Evolutionary conservation across 2,329 filamentous ascomycete species (phyloP).

Genomic region (Colletotrichum sp.): DNA sequence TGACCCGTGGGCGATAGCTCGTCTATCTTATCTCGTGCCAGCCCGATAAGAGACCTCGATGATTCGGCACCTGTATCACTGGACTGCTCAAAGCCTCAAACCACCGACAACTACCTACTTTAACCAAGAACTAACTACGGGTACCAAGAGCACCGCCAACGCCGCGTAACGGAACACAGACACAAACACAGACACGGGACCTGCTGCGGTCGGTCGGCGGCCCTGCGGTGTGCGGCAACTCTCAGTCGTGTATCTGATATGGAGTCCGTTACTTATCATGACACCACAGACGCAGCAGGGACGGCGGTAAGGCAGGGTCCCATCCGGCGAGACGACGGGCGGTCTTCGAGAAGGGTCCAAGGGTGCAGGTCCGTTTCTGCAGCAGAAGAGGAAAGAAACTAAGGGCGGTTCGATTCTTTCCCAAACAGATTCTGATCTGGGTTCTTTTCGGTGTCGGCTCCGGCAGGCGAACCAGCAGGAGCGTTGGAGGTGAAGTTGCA

Average conservation of each 20-base stretch:
- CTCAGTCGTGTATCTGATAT: neutral
- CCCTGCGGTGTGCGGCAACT: neutral
- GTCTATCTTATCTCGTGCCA: neutral
- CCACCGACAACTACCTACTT: neutral
- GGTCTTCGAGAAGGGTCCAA: slow-evolving; percentile 1
- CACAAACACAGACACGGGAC: neutral
- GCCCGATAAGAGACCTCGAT: neutral
- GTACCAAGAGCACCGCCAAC: neutral
- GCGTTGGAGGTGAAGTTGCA: neutral
- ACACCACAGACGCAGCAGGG: slow-evolving; percentile 6
- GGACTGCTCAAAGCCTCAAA: neutral
- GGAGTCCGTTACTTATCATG: neutral
- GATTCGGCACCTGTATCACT: neutral
- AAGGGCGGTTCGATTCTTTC: neutral
- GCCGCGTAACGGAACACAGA: neutral
- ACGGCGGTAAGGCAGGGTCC: neutral
- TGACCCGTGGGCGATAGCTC: neutral
- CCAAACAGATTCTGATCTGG: neutral
- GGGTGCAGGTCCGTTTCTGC: neutral
- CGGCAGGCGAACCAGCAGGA: neutral
- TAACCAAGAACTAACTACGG: neutral
- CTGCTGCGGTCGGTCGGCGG: neutral
- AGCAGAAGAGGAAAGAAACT: neutral
- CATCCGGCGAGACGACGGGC: neutral
- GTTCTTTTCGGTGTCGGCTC: neutral